Conservation (phyloP, 495 filamentous ascomycete species). For the Aspergillus steynii region DNA sequence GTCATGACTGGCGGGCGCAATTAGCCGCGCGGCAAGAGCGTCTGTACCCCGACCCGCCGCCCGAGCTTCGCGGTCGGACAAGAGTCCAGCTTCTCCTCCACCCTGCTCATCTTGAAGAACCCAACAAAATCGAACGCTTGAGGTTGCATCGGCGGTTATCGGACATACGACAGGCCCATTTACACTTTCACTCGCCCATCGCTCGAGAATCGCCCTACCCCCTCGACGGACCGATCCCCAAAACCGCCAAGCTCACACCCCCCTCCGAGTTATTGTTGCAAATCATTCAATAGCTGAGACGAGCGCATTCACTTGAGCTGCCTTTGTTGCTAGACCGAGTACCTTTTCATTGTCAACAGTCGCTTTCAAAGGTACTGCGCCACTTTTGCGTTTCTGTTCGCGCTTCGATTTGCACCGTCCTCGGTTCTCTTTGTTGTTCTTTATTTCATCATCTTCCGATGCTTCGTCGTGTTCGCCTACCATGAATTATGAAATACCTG, state of each 20-base stretch:
- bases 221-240: background rate
- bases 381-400: constrained; percentile 6
- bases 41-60: background rate
- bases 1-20: too few relatives aligned
- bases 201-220: background rate
- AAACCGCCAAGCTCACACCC: background rate
- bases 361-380: constrained; percentile 17
- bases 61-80: background rate
- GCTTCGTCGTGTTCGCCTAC: constrained; percentile 10
- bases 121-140: background rate
- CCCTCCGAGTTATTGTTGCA: background rate
- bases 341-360: background rate
- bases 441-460: background rate
- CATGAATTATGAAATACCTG: constrained; percentile 6
- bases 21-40: background rate
- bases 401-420: constrained; percentile 13
- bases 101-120: background rate
- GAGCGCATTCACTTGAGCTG: background rate
- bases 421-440: constrained; percentile 6
- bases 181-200: background rate
- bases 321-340: background rate
- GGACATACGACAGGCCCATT: background rate
- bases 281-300: background rate
- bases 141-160: background rate
- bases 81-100: background rate